A percentile compares a stretch with the other conserved stretches of the same genome.
Evolutionary conservation across 306 rosid genomes (phyloP).

Genomic region (Dicorynia guianensis): DNA sequence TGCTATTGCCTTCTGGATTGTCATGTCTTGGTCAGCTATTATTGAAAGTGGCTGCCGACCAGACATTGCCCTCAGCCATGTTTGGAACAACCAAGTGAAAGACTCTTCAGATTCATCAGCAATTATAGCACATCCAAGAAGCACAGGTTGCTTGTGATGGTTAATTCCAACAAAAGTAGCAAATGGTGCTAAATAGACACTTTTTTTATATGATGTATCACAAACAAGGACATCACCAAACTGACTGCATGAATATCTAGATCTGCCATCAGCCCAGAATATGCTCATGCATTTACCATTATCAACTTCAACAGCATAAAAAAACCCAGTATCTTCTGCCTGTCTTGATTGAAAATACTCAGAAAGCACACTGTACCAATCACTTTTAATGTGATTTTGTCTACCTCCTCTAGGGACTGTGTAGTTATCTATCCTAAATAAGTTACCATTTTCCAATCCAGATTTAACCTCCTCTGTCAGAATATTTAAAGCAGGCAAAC

Average conservation of each 20-base stretch:
- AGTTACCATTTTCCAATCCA: slow-evolving; percentile 65
- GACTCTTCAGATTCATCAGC: slow-evolving; percentile 90
- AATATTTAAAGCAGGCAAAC: slow-evolving; percentile 61
- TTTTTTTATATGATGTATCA: slow-evolving; percentile 83
- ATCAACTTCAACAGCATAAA: slow-evolving; percentile 81
- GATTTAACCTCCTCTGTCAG: slow-evolving; percentile 66
- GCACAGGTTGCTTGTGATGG: slow-evolving; percentile 95
- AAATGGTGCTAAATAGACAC: slow-evolving; percentile 80
- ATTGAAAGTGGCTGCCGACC: slow-evolving; percentile 79
- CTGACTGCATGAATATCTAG: slow-evolving; percentile 90
- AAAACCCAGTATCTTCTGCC: slow-evolving; percentile 95
- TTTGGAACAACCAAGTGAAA: slow-evolving; percentile 88
- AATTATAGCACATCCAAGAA: slow-evolving; percentile 91
- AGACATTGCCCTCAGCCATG: slow-evolving; percentile 90
- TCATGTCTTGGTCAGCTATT: slow-evolving; percentile 88
- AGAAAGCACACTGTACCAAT: slow-evolving; percentile 76
- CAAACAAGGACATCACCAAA: slow-evolving; percentile 85
- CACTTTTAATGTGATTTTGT: slow-evolving; percentile 80
- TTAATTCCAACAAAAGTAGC: slow-evolving; percentile 89
- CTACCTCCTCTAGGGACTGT: slow-evolving; percentile 63
- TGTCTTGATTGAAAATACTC: slow-evolving; percentile 89
- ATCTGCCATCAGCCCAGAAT: slow-evolving; percentile 98
- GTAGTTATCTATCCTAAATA: slow-evolving; percentile 62
- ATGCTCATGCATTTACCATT: slow-evolving; percentile 84
- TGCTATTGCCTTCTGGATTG: slow-evolving; percentile 77